These are phyloP conservation scores for Talaromyces rugulosus DNA, from an alignment of 2,329 filamentous ascomycete species.

Conservation along the genomic window DNA sequence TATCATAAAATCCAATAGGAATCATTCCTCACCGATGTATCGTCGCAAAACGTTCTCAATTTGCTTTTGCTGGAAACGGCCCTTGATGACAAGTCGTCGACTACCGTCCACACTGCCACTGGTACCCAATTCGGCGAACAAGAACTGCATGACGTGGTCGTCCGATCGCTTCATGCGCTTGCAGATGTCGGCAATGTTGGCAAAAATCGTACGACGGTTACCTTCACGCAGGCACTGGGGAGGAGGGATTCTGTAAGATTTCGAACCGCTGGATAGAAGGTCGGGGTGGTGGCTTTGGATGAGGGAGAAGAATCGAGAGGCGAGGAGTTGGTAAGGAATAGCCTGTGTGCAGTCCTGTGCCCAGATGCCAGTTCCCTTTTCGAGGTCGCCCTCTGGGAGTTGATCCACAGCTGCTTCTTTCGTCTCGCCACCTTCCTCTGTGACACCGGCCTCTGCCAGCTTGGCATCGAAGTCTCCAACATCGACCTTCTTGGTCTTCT, in stretches of 20 bases:
- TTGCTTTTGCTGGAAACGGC: constrained; percentile 99
- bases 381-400: constrained; percentile 68
- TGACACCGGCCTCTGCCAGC: constrained; percentile 57
- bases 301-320: constrained; percentile 89
- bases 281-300: constrained; percentile 96
- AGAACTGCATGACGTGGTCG: constrained; percentile 93
- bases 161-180: constrained; percentile 99
- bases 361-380: constrained; percentile 88
- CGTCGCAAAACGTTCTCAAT: constrained; percentile 94
- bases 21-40: constrained; percentile 73
- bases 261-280: constrained; percentile 79
- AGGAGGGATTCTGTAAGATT: constrained; percentile 98
- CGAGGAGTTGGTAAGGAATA: constrained; percentile 80
- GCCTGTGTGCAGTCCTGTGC: constrained; percentile 70
- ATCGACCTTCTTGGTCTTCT: constrained; percentile 60
- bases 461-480: constrained; percentile 64
- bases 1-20: background rate
- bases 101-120: constrained; percentile 91
- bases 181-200: constrained; percentile 98
- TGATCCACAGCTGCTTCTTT: constrained; percentile 51
- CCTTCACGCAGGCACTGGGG: constrained; percentile 99
- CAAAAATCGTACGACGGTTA: constrained; percentile 99
- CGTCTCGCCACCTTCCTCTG: constrained; percentile 56
- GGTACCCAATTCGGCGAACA: constrained; percentile 97
- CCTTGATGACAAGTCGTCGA: constrained; percentile 94